Conservation (phyloP, 2,329 filamentous ascomycete genomes). For the Onygenales sp. region DNA sequence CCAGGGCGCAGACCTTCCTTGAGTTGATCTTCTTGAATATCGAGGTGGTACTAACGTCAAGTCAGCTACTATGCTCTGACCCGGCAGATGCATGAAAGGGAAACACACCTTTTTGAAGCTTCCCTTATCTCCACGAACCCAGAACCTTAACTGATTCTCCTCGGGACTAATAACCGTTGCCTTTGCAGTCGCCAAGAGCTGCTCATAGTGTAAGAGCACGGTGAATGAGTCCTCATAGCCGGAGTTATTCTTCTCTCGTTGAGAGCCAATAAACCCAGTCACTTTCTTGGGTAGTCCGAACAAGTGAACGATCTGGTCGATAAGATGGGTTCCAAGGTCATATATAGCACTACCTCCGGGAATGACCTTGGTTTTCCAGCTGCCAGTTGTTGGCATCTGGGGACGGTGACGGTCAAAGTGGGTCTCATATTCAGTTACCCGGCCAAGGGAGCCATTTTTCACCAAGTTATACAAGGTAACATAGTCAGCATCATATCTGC, state of each 20-base stretch:
- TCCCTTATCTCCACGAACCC: slow-evolving; percentile 65
- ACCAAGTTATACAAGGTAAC: slow-evolving; percentile 58
- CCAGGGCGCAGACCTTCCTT: slow-evolving; percentile 52
- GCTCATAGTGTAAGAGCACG: slow-evolving; percentile 56
- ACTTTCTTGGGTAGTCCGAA: slow-evolving; percentile 61
- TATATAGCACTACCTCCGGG: slow-evolving; percentile 61
- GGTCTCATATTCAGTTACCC: slow-evolving; percentile 68
- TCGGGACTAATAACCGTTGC: slow-evolving; percentile 61
- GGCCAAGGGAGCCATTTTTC: slow-evolving; percentile 50
- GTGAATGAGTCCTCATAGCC: slow-evolving; percentile 45
- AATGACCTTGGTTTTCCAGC: slow-evolving; percentile 60
- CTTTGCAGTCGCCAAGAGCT: slow-evolving; percentile 58
- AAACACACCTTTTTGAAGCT: slow-evolving; percentile 60
- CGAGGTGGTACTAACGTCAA: slow-evolving; percentile 43
- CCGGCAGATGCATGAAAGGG: background rate
- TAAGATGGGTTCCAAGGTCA: slow-evolving; percentile 65
- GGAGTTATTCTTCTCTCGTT: slow-evolving; percentile 49
- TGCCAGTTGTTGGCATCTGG: slow-evolving; percentile 36
- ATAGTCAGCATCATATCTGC: slow-evolving; percentile 71
- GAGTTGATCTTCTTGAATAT: slow-evolving; percentile 68
- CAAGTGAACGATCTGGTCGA: slow-evolving; percentile 63
- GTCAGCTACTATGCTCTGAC: background rate
- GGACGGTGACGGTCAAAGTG: slow-evolving; percentile 70
- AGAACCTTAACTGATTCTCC: slow-evolving; percentile 61
- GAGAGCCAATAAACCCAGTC: slow-evolving; percentile 58